Evolutionary conservation across 306 rosid species (phyloP).

Genomic region (Phaseolus lunatus): DNA sequence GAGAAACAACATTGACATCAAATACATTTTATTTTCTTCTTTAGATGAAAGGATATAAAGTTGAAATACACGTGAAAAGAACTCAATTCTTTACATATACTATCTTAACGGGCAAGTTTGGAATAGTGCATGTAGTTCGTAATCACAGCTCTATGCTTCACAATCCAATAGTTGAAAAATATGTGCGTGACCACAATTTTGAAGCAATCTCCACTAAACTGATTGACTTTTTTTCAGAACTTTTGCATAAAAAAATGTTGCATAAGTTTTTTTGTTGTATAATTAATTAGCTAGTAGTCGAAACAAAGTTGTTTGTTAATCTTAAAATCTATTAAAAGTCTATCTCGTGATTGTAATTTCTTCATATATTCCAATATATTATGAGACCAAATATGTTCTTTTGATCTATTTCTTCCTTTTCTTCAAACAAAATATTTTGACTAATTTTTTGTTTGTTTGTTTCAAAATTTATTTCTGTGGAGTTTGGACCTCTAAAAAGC

Average conservation of each 20-base stretch:
- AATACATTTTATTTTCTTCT: neutral
- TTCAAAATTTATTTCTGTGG: neutral
- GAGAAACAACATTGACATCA: slow-evolving; percentile 38
- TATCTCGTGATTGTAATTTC: neutral
- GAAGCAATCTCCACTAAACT: slow-evolving; percentile 30
- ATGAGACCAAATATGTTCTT: neutral
- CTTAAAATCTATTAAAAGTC: neutral
- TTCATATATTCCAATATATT: no score
- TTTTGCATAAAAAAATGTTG: neutral
- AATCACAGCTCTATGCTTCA: slow-evolving; percentile 23
- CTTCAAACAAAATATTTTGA: neutral
- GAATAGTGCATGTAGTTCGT: slow-evolving; percentile 46
- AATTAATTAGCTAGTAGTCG: slow-evolving; percentile 1
- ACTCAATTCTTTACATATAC: slow-evolving; percentile 31
- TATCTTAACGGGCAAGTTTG: slow-evolving; percentile 52
- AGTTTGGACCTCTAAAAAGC: slow-evolving; percentile 16
- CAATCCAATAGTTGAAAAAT: slow-evolving; percentile 36
- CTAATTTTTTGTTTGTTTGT: neutral
- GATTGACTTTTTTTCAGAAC: slow-evolving; percentile 23
- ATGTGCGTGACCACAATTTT: slow-evolving; percentile 48
- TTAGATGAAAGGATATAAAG: slow-evolving; percentile 44
- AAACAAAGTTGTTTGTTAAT: neutral
- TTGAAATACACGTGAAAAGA: slow-evolving; percentile 43
- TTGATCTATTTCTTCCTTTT: neutral
- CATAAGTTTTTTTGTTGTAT: neutral